Conservation (phyloP, 805 yeast genomes). For the Pichia scutulata region DNA sequence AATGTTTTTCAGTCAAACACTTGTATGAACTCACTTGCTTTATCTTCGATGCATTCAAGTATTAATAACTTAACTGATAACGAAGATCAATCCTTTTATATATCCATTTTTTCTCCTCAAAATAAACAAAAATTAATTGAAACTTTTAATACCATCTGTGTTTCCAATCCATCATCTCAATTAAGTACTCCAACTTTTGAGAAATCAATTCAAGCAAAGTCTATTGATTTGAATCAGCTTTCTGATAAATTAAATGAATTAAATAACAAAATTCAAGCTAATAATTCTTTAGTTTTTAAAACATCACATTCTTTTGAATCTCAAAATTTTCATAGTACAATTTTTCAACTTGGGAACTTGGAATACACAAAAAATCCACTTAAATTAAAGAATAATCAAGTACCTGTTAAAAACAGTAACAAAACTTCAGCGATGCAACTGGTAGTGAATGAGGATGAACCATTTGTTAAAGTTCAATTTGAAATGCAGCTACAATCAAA, state of each 20-base stretch:
- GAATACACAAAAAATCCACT: constrained; percentile 19
- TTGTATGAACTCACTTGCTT: constrained; percentile 7
- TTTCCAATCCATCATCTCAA: constrained; percentile 1
- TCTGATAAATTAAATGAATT: constrained; percentile 8
- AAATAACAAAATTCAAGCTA: not conserved
- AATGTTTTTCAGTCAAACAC: constrained; percentile 7
- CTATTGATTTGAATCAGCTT: constrained; percentile 9
- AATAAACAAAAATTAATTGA: constrained; percentile 15
- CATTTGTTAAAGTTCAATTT: constrained; percentile 16
- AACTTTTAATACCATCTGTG: constrained; percentile 20
- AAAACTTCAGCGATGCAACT: constrained; percentile 8
- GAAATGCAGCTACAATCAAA: constrained; percentile 13
- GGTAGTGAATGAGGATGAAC: constrained; percentile 23
- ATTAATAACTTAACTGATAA: not conserved
- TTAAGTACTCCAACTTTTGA: not conserved
- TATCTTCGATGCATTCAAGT: not conserved
- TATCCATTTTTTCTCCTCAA: constrained; percentile 25
- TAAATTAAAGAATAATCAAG: constrained; percentile 1
- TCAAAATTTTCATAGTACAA: not conserved
- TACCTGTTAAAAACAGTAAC: not conserved
- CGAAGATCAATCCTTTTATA: constrained; percentile 9
- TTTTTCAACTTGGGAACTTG: constrained; percentile 17
- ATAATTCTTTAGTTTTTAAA: not conserved
- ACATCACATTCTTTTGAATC: not conserved
- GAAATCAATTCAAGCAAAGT: not conserved